Evolutionary conservation across 306 rosid species (phyloP).

Genomic region (Geum urbanum): DNA sequence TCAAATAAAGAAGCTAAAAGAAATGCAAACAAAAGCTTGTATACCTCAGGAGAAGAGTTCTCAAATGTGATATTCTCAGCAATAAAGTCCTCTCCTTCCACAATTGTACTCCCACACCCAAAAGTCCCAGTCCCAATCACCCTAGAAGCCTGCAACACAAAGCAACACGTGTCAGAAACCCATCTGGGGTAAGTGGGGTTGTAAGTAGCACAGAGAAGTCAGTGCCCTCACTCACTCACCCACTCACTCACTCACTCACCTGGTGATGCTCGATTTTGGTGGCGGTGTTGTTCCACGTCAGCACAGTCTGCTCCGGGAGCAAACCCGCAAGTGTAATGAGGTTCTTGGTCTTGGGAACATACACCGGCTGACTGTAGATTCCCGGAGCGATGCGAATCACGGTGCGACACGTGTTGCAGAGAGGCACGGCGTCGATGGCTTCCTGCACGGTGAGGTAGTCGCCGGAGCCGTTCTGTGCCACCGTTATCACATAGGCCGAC

Average conservation of each 20-base stretch:
- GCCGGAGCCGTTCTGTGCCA: constrained; percentile 66
- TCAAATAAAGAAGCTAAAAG: neutral
- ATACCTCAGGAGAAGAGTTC: constrained; percentile 82
- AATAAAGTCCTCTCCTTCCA: constrained; percentile 90
- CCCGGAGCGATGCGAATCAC: constrained; percentile 74
- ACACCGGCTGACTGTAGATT: constrained; percentile 66
- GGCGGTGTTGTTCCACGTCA: constrained; percentile 85
- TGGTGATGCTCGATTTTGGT: constrained; percentile 66
- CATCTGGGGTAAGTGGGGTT: constrained; percentile 2
- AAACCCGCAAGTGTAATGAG: constrained; percentile 64
- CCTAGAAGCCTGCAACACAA: constrained; percentile 44
- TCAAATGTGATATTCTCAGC: constrained; percentile 91
- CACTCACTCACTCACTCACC: constrained; percentile 35
- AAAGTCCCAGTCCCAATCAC: constrained; percentile 84
- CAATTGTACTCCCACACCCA: constrained; percentile 78
- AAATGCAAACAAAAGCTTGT: neutral
- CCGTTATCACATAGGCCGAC: constrained; percentile 53
- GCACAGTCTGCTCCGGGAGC: constrained; percentile 56
- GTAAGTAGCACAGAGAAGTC: constrained; percentile 9
- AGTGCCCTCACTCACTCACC: neutral
- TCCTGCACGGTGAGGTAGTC: constrained; percentile 73
- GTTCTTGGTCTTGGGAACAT: constrained; percentile 82
- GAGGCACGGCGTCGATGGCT: constrained; percentile 77
- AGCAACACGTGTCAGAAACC: neutral
- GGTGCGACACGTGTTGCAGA: constrained; percentile 61